These are phyloP conservation scores for Bothriochloa decipiens DNA, from an alignment of 176 grass and related monocot species.

Conservation along the genomic window DNA sequence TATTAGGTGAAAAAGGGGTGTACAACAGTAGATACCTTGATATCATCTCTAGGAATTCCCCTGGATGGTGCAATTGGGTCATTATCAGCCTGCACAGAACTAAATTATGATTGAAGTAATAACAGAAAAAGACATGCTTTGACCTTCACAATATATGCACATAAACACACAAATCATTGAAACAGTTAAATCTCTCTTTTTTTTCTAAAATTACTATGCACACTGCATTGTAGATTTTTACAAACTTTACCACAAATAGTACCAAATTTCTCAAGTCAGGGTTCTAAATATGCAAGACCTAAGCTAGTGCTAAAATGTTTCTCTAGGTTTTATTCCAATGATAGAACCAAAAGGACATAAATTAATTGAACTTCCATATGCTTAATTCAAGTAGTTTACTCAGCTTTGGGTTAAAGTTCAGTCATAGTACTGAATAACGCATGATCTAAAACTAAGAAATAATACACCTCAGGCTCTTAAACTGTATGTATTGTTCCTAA, in stretches of 20 bases:
- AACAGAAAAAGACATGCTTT: slow-evolving; percentile 27
- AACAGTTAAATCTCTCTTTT: not conserved
- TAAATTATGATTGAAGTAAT: slow-evolving; percentile 31
- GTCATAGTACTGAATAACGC: not conserved
- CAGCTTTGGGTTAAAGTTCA: not conserved
- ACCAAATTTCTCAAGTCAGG: not conserved
- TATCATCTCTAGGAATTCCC: slow-evolving; percentile 93
- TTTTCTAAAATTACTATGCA: not conserved
- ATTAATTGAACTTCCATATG: not conserved
- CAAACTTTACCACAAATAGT: not conserved
- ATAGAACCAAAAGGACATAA: not conserved
- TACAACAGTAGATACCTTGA: slow-evolving; percentile 60
- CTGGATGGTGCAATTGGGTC: slow-evolving; percentile 97
- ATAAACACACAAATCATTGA: not conserved
- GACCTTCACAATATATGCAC: not conserved
- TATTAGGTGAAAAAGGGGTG: slow-evolving; percentile 12
- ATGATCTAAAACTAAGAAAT: slow-evolving; percentile 18
- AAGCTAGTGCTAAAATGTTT: slow-evolving; percentile 7
- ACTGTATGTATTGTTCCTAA: slow-evolving; percentile 6
- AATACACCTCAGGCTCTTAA: not conserved
- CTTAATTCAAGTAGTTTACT: not conserved
- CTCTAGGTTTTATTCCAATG: not conserved
- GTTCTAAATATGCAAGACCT: slow-evolving; percentile 31
- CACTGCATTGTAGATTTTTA: slow-evolving; percentile 1
- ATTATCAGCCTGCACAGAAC: slow-evolving; percentile 71